Evolutionary conservation across 2,329 filamentous ascomycete genomes (phyloP).

Genomic region (Fusarium praegraminearum): DNA sequence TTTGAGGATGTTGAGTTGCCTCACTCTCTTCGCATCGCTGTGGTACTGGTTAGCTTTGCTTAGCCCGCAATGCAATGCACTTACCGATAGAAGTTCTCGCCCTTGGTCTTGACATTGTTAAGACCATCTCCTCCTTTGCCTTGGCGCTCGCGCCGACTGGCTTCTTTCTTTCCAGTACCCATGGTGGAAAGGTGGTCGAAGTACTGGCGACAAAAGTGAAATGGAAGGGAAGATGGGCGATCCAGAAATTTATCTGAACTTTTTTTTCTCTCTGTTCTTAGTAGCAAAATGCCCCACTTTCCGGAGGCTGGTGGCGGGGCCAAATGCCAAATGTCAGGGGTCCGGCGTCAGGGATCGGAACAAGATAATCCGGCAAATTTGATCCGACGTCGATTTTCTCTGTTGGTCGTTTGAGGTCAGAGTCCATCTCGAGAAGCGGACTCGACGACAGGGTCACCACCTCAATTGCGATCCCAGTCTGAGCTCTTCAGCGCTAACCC

Average conservation of each 20-base stretch:
- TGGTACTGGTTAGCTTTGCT: conserved; percentile 17
- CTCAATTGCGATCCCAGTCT: conserved; percentile 38
- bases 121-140: conserved; percentile 88
- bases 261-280: conserved; percentile 50
- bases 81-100: conserved; percentile 97
- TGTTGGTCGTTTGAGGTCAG: conserved; percentile 3
- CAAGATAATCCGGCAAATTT: conserved; percentile 46
- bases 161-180: conserved; percentile 95
- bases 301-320: conserved; percentile 45
- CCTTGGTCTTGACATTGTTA: conserved; percentile 91
- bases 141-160: conserved; percentile 82
- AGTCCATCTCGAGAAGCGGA: conserved; percentile 14
- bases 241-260: conserved; percentile 47
- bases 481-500: conserved; percentile 23
- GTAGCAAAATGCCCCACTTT: conserved; percentile 43
- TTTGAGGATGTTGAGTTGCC: conserved; percentile 89
- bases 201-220: conserved; percentile 34
- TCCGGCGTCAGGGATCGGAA: conserved; percentile 16
- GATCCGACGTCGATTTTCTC: conserved; percentile 45
- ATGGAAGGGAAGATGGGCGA: conserved; percentile 27
- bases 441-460: conserved; percentile 28
- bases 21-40: conserved; percentile 84
- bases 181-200: conserved; percentile 61
- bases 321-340: conserved; percentile 23
- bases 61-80: conserved; percentile 38